Conservation (phyloP, 352 stramenopile genomes). For the Phytophthora pluvialis region DNA sequence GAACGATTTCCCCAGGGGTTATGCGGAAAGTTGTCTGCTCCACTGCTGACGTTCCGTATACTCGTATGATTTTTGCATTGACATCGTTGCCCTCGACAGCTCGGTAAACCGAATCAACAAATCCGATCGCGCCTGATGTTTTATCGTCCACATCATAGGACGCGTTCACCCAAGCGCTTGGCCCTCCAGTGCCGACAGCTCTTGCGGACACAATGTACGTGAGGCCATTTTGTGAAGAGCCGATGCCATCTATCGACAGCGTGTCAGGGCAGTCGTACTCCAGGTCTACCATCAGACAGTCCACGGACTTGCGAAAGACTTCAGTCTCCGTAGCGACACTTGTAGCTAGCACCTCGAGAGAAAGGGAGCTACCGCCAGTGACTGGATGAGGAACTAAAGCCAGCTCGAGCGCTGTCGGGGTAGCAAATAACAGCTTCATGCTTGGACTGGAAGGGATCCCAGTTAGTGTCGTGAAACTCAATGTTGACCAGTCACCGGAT, state of each 20-base stretch:
- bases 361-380: slow-evolving; percentile 17
- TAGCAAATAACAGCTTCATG: slow-evolving; percentile 34
- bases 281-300: slow-evolving; percentile 2
- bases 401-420: slow-evolving; percentile 32
- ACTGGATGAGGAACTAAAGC: slow-evolving; percentile 23
- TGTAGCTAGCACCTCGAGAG: slow-evolving; percentile 22
- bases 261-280: slow-evolving; percentile 32
- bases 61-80: slow-evolving; percentile 26
- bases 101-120: slow-evolving; percentile 20
- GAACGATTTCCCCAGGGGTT: neutral
- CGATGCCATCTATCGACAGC: slow-evolving; percentile 17
- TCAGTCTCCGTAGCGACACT: neutral
- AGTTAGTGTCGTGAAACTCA: slow-evolving; percentile 36
- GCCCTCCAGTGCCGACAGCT: slow-evolving; percentile 33
- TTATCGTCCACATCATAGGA: slow-evolving; percentile 37
- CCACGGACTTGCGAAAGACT: slow-evolving; percentile 14
- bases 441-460: slow-evolving; percentile 33
- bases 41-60: slow-evolving; percentile 30
- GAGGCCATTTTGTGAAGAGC: slow-evolving; percentile 8
- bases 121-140: slow-evolving; percentile 19
- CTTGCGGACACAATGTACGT: slow-evolving; percentile 37
- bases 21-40: slow-evolving; percentile 37
- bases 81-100: slow-evolving; percentile 24
- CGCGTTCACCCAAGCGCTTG: slow-evolving; percentile 37
- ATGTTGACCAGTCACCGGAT: slow-evolving; percentile 33